Percentiles rank a stretch among this genome's conserved stretches.
phyloP scores from a whole-genome alignment of 768 basidiomycete species.

The Amylocystis lapponica region DNA sequence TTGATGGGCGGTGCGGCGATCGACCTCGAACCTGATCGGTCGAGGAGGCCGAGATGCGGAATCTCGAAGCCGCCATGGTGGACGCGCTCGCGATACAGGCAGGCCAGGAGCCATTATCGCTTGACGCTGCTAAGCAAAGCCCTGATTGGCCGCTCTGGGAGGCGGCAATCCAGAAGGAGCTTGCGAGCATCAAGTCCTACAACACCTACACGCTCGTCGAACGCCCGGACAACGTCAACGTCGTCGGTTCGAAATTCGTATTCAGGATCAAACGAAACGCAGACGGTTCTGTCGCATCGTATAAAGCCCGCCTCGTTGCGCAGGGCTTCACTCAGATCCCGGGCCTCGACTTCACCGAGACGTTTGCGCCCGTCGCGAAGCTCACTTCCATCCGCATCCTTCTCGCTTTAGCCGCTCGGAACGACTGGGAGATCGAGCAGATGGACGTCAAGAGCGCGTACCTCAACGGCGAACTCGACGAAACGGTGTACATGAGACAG shows the following conservation, averaged over 20 bases:
- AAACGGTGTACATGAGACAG: slow-evolving; percentile 23
- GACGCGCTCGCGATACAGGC: too few relatives aligned
- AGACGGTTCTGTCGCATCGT: slow-evolving; percentile 10
- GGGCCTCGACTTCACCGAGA: slow-evolving; percentile 22
- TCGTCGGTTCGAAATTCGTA: slow-evolving; percentile 28
- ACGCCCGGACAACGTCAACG: slow-evolving; percentile 10
- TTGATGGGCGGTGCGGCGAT: too few relatives aligned
- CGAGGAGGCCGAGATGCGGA: not conserved
- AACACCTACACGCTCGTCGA: not conserved
- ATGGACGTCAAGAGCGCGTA: slow-evolving; percentile 3
- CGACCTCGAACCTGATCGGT: too few relatives aligned
- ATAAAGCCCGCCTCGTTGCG: slow-evolving; percentile 22
- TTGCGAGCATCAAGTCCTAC: not conserved
- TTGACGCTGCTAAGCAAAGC: not conserved
- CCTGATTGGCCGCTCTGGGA: slow-evolving; percentile 6
- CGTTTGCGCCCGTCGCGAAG: slow-evolving; percentile 4
- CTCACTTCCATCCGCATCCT: not conserved
- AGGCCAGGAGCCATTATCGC: slow-evolving; percentile 2
- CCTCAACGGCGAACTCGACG: slow-evolving; percentile 21
- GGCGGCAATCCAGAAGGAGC: slow-evolving; percentile 7
- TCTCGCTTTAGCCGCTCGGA: not conserved
- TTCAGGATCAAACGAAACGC: slow-evolving; percentile 27
- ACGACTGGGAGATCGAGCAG: not conserved
- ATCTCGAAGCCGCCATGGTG: too few relatives aligned
- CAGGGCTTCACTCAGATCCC: slow-evolving; percentile 31